These are phyloP conservation scores for Begonia fuchsioides DNA, from an alignment of 306 rosid genomes.

Conservation along the genomic window DNA sequence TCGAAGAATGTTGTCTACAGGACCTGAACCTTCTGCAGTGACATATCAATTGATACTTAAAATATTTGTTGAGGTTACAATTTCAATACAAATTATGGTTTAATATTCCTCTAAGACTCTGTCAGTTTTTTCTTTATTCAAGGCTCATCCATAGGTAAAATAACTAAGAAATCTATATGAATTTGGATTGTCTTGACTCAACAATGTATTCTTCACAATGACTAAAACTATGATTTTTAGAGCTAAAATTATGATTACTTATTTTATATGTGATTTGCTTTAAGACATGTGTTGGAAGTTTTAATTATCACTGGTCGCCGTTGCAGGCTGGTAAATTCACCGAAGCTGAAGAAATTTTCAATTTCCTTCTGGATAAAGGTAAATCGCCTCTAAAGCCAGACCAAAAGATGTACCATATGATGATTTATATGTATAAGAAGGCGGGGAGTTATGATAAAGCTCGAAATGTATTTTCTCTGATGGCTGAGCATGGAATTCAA, in stretches of 20 bases:
- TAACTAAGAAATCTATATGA: too few relatives aligned
- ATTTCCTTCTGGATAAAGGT: constrained; percentile 50
- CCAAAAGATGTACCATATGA: constrained; percentile 89
- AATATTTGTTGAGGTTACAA: constrained; percentile 57
- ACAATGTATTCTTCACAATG: too few relatives aligned
- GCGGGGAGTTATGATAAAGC: constrained; percentile 81
- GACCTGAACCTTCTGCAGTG: constrained; percentile 87
- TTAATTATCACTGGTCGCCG: constrained; percentile 7
- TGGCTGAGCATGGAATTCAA: constrained; percentile 59
- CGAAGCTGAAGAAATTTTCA: constrained; percentile 77
- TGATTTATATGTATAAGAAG: constrained; percentile 88
- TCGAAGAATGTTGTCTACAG: constrained; percentile 70
- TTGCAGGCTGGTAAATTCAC: constrained; percentile 63
- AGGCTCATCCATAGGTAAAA: too few relatives aligned
- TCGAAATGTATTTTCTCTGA: constrained; percentile 60
- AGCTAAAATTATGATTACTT: background rate
- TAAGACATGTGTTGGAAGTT: constrained; percentile 11
- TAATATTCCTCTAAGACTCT: too few relatives aligned
- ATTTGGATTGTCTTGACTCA: too few relatives aligned
- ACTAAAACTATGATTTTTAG: too few relatives aligned
- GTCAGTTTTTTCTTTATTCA: too few relatives aligned
- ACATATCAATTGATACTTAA: constrained; percentile 84
- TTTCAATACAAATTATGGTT: background rate
- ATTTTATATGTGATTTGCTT: background rate
- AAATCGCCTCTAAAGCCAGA: constrained; percentile 66